Base-by-base conservation (phyloP, 768 basidiomycete genomes). In the Clitopilus passeckerianus region DNA sequence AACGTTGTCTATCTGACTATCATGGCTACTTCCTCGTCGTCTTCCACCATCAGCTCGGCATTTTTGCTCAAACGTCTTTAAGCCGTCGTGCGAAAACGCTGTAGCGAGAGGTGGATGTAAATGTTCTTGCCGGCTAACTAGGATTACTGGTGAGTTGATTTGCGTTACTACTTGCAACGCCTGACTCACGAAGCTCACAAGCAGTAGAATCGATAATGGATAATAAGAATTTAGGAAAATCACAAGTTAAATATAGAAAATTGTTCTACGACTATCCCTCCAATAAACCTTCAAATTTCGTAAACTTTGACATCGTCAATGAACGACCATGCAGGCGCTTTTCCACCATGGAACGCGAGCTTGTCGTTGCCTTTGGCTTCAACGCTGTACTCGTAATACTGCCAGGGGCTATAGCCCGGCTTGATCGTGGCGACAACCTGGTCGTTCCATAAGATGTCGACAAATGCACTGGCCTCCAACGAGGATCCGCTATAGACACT, bases 281-380 rank as follows among this genome's bases (percentile, higher is more conserved):
- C 14, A 41, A 52, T 18, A 20, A 34, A 34, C 41, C 16, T 23
- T 60, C 34, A 66, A 9, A 63, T 52, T 46, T 55, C 56, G 59
- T 60, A 72, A 12, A 75, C 65, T 41, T 56, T 50, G 35, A 79
- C 63, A 62, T 81, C 79, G 65, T 82, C 80, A 56, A 82, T 69
- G 69, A 80, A 82, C 14, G 74, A 73, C 77, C 77, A 82, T 9
- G 79, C 76, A 6, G 80, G 80, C 9, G 79, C 78, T 14, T 64
- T 67, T 0, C 79, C 80, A 22, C 80, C 80, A 43, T 68, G 70
- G 69, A 71, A 62, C 56, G 63, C 66, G 9, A 66, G 55, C 57
- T 18, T 53, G 59, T 67, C 66, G 16, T 55, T 60, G 16, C 66
- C 68, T 9, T 16, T 8, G 2, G 68, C 80, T 0, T 65, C 66